Conservation (phyloP, 2,329 filamentous ascomycete species). For the Pseudopithomyces maydicus region DNA sequence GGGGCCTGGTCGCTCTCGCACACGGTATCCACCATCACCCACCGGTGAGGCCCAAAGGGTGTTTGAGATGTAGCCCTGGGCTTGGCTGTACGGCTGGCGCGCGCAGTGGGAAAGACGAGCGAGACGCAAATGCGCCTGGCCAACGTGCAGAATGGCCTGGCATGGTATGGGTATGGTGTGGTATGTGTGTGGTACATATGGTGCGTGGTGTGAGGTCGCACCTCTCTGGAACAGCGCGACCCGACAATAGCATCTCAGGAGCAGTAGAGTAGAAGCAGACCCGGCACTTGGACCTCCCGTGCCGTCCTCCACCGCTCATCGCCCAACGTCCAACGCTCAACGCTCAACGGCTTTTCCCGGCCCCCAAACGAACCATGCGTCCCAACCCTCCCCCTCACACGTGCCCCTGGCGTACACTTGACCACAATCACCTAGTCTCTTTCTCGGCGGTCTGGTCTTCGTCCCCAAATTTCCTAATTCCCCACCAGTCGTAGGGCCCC, state of each 20-base stretch:
- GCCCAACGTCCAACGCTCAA: not conserved
- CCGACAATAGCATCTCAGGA: not conserved
- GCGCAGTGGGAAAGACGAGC: too few relatives aligned
- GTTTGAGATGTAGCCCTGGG: too few relatives aligned
- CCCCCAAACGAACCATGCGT: not conserved
- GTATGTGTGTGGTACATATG: too few relatives aligned
- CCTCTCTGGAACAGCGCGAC: not conserved
- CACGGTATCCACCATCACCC: not conserved
- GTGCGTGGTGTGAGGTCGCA: too few relatives aligned
- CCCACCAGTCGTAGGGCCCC: not conserved
- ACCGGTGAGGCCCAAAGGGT: not conserved
- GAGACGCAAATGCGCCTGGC: too few relatives aligned
- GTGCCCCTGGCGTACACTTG: not conserved
- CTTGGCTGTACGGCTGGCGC: too few relatives aligned
- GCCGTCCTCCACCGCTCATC: not conserved
- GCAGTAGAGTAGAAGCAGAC: not conserved
- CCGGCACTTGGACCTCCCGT: not conserved
- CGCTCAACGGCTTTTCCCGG: conserved; percentile 3
- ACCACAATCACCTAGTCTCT: not conserved
- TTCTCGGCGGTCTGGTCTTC: not conserved
- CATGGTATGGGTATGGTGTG: too few relatives aligned
- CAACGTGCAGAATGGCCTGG: too few relatives aligned
- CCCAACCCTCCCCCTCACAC: not conserved
- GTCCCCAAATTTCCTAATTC: not conserved
- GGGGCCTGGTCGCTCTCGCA: not conserved